Conservation (phyloP, 2,329 filamentous ascomycete genomes). For the Coniella vitis region DNA sequence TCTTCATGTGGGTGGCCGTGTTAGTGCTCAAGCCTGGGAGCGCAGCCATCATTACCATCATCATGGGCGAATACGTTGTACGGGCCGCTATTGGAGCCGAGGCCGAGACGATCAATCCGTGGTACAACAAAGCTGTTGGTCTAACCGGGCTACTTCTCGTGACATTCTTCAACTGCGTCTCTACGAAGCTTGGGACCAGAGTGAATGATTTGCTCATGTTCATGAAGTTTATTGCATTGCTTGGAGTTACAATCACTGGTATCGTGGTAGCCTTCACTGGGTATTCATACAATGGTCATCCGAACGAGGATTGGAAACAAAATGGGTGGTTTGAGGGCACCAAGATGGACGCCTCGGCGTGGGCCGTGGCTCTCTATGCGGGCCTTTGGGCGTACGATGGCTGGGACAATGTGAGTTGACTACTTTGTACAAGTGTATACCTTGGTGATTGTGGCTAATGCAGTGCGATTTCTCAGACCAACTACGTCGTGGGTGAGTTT, state of each 20-base stretch:
- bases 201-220: constrained; percentile 95
- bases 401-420: constrained; percentile 85
- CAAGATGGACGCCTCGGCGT: constrained; percentile 69
- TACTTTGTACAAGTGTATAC: not conserved
- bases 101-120: constrained; percentile 69
- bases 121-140: constrained; percentile 87
- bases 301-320: constrained; percentile 80
- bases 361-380: constrained; percentile 91
- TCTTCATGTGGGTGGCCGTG: constrained; percentile 95
- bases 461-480: constrained; percentile 55
- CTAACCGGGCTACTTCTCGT: constrained; percentile 68
- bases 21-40: constrained; percentile 90
- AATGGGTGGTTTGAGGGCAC: constrained; percentile 86
- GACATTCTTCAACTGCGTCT: constrained; percentile 83
- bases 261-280: constrained; percentile 86
- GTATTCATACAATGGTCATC: constrained; percentile 65
- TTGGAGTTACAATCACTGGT: constrained; percentile 81
- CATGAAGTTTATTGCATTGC: constrained; percentile 84
- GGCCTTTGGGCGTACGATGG: constrained; percentile 98
- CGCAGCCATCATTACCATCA: constrained; percentile 91
- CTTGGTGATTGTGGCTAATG: not conserved
- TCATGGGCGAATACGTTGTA: constrained; percentile 97
- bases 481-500: constrained; percentile 97
- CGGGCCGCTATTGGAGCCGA: constrained; percentile 82
- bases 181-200: constrained; percentile 78